Evolutionary conservation across 2,329 filamentous ascomycete genomes (phyloP).

Genomic region (Fusarium nurragi): DNA sequence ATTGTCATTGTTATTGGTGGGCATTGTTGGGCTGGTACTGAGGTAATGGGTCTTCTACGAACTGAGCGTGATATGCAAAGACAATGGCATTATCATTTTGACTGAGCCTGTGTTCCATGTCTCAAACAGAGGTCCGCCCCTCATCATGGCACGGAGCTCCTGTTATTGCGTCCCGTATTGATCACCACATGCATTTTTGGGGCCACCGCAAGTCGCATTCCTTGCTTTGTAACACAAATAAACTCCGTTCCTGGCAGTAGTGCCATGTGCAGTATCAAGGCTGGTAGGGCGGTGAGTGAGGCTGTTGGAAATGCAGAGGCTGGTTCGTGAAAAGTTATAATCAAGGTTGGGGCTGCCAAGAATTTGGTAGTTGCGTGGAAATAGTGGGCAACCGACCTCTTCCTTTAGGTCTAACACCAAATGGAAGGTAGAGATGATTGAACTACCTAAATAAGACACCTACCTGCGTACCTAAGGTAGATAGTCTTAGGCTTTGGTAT

Average conservation of each 20-base stretch:
- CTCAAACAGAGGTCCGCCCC: slow-evolving; percentile 3
- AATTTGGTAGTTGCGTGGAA: neutral
- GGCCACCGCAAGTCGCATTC: slow-evolving; percentile 15
- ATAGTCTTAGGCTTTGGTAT: neutral
- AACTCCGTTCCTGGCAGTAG: slow-evolving; percentile 16
- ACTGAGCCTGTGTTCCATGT: neutral
- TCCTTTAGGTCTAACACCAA: too few relatives aligned
- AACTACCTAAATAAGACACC: neutral
- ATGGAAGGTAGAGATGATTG: too few relatives aligned
- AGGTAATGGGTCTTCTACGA: slow-evolving; percentile 2
- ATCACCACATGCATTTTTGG: slow-evolving; percentile 17
- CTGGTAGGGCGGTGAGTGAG: slow-evolving; percentile 25
- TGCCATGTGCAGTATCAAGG: slow-evolving; percentile 2
- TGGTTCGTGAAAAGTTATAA: slow-evolving; percentile 10
- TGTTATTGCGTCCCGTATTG: slow-evolving; percentile 28
- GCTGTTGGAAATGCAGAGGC: slow-evolving; percentile 17
- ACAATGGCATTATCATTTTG: slow-evolving; percentile 7
- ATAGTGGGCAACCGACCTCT: neutral
- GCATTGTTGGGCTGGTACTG: neutral
- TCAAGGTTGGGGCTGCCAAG: neutral
- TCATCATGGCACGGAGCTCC: neutral
- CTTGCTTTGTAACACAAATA: slow-evolving; percentile 11
- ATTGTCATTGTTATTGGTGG: slow-evolving; percentile 3
- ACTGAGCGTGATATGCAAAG: slow-evolving; percentile 14
- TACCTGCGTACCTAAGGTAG: too few relatives aligned